Evolutionary conservation across 768 basidiomycete genomes (phyloP), one percentile per base, ranked within the genome.

Genomic region (Leccinum longicurvipes): DNA sequence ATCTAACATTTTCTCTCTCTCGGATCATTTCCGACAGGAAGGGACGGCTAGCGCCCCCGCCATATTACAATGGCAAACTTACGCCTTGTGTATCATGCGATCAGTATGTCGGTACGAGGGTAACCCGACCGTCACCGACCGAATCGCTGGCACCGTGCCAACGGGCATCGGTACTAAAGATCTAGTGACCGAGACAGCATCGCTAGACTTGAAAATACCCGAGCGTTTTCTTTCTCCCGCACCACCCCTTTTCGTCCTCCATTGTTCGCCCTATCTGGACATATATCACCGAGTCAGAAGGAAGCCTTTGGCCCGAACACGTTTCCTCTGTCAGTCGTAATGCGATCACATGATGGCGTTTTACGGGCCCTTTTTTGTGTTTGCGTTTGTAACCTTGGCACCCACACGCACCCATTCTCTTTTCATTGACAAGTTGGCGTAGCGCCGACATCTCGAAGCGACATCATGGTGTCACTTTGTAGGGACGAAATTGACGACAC

Each of bases 181-280:
- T n/a, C n/a, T n/a, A n/a, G n/a, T n/a, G 36, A 9, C 36, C 8
- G n/a, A 39, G 36, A n/a, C 36, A 39, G 17, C 31, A 32, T 14
- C 31, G 31, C 31, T 32, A 32, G 17, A 39, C 17, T n/a, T 39
- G 36, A 9, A 39, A 39, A 39, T n/a, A 39, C 36, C 36, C 3
- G 36, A 9, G 36, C 5, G n/a, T 39, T 39, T 5, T 39, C 7
- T 39, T 39, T 11, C n/a, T 39, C 11, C 36, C n/a, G n/a, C n/a
- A 39, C 10, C 17, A 17, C 23, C 44, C 45, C 14, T 25, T 46
- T 46, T 10, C 12, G 6, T 25, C 31, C 17, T 3, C 55, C 55
- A 61, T 61, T 61, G 60, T 62, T 32, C 55, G 51, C 60, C 49
- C 6, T 5, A 51, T 61, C 32, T 27, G 41, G 60, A 56, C 39